Percentiles rank a stretch among this genome's conserved stretches.
phyloP scores from a whole-genome alignment of 1,284 basidiomycete genomes.

The Boletus sp. region DNA sequence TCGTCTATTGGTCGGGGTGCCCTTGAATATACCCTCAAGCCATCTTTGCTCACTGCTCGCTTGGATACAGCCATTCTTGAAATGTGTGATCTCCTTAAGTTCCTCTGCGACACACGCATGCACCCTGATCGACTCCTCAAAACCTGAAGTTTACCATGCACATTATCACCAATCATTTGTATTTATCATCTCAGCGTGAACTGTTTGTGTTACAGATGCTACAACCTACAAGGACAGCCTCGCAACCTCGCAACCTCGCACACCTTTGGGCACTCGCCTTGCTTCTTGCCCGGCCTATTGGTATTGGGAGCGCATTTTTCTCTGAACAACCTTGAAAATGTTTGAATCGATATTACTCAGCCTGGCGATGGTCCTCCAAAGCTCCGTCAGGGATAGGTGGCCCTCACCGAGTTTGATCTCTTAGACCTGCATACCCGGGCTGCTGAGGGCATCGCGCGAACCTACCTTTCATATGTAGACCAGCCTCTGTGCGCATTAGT shows the following conservation, averaged over 20 bases:
- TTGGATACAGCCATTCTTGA: slow-evolving; percentile 61
- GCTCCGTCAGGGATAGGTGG: slow-evolving; percentile 41
- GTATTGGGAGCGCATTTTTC: slow-evolving; percentile 71
- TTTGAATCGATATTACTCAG: slow-evolving; percentile 48
- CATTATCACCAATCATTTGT: slow-evolving; percentile 67
- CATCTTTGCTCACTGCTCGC: slow-evolving; percentile 65
- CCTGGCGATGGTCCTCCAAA: slow-evolving; percentile 42
- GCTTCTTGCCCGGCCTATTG: slow-evolving; percentile 79
- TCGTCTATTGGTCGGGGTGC: slow-evolving; percentile 64
- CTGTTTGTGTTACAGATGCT: slow-evolving; percentile 73
- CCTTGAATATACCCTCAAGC: slow-evolving; percentile 78
- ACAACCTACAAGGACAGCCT: slow-evolving; percentile 33
- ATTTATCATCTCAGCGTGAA: slow-evolving; percentile 62
- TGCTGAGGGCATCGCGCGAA: slow-evolving; percentile 68
- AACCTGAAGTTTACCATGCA: slow-evolving; percentile 65
- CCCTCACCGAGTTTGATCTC: slow-evolving; percentile 47
- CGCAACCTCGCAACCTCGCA: slow-evolving; percentile 49
- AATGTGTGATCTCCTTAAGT: slow-evolving; percentile 62
- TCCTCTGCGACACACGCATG: not conserved
- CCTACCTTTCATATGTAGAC: slow-evolving; percentile 66
- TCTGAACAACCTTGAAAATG: slow-evolving; percentile 49
- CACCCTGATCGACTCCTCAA: slow-evolving; percentile 36
- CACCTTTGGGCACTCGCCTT: slow-evolving; percentile 74
- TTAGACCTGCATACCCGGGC: slow-evolving; percentile 64
- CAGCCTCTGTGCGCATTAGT: slow-evolving; percentile 47